Conservation (phyloP, 78 protist genomes). For the Dictyostelium purpureum region DNA sequence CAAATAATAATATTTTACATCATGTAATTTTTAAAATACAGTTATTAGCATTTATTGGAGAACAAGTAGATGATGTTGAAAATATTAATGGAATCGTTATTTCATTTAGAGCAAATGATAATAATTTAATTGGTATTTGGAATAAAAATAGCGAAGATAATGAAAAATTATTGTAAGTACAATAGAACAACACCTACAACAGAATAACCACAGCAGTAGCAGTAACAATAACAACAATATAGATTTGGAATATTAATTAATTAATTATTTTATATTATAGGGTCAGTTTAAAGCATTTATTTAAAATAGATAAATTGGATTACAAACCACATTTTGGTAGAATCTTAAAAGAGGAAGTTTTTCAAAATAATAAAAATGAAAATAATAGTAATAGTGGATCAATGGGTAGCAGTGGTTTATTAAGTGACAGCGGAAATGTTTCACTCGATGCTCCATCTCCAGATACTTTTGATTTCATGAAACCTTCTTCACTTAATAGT, state of each 20-base stretch:
- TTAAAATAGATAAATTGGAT: conserved; percentile 68
- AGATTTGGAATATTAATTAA: neutral
- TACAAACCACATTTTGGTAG: conserved; percentile 71
- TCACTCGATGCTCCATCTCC: neutral
- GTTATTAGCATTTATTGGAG: conserved; percentile 79
- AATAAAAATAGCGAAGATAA: conserved; percentile 65
- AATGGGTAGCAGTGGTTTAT: too few relatives aligned
- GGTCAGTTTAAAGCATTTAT: conserved; percentile 32
- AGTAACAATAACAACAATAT: neutral
- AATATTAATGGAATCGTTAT: conserved; percentile 66
- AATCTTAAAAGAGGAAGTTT: conserved; percentile 12
- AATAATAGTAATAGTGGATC: neutral
- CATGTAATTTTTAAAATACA: too few relatives aligned
- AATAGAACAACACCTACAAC: neutral
- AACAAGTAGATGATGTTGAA: conserved; percentile 78
- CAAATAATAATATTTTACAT: too few relatives aligned
- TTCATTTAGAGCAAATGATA: conserved; percentile 72
- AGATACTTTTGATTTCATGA: conserved; percentile 7
- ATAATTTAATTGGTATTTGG: conserved; percentile 79
- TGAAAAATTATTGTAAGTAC: conserved; percentile 61
- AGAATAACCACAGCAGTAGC: neutral
- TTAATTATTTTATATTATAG: neutral
- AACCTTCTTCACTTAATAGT: too few relatives aligned
- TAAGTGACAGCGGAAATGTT: too few relatives aligned
- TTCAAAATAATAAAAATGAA: neutral